phyloP scores from a whole-genome alignment of 768 basidiomycete genomes.

The Exsudoporus frostii region DNA sequence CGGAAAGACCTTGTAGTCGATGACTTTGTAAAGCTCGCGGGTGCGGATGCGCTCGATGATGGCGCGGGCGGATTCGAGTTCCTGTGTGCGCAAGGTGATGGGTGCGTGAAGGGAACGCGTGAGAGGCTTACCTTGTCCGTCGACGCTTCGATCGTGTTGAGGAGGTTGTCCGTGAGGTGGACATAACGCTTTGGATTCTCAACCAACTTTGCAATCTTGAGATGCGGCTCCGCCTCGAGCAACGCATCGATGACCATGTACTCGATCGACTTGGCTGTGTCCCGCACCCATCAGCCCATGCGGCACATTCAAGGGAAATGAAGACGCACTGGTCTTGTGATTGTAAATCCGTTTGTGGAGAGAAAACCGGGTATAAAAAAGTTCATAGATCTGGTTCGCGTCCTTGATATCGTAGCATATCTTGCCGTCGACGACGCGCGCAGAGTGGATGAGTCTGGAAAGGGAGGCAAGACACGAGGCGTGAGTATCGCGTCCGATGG shows the following conservation, averaged over 20 bases:
- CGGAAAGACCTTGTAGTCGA: slow-evolving; percentile 59
- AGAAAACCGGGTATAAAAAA: slow-evolving; percentile 71
- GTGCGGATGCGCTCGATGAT: slow-evolving; percentile 60
- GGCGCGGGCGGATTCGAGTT: slow-evolving; percentile 52
- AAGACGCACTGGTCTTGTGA: slow-evolving; percentile 55
- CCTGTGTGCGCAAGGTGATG: slow-evolving; percentile 36
- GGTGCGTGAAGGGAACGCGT: no score
- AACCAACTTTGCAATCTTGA: slow-evolving; percentile 59
- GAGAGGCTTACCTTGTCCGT: slow-evolving; percentile 26
- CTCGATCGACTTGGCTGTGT: slow-evolving; percentile 69
- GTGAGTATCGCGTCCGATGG: neutral
- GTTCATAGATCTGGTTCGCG: slow-evolving; percentile 68
- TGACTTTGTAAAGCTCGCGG: slow-evolving; percentile 66
- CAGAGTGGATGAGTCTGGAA: slow-evolving; percentile 64
- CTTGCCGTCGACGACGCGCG: slow-evolving; percentile 67
- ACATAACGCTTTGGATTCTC: slow-evolving; percentile 58
- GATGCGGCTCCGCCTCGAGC: slow-evolving; percentile 58
- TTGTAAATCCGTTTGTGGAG: slow-evolving; percentile 83
- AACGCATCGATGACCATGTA: slow-evolving; percentile 83
- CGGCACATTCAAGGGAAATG: neutral
- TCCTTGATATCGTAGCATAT: slow-evolving; percentile 86
- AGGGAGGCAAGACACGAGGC: neutral
- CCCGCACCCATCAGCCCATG: neutral
- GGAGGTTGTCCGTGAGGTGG: slow-evolving; percentile 66
- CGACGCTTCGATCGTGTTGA: slow-evolving; percentile 55